Conservation (phyloP, 352 stramenopile genomes). For the Pythium pectinolyticum region DNA sequence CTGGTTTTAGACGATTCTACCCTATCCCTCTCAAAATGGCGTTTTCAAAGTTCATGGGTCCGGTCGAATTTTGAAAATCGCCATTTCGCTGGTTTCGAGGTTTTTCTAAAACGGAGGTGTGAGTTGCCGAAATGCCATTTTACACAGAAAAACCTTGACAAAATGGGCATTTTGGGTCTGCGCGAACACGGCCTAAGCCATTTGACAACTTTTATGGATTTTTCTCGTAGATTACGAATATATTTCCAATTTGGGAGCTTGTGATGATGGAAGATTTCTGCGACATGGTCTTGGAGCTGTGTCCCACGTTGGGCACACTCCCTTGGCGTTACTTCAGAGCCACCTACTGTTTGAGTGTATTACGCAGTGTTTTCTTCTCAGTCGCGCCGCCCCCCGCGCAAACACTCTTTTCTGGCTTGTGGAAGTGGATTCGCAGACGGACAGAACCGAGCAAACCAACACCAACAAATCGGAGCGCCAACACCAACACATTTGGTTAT, state of each 20-base stretch:
- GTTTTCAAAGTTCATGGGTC: no score
- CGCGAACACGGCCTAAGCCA: not conserved
- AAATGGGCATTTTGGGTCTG: no score
- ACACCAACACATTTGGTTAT: not conserved
- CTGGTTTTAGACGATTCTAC: no score
- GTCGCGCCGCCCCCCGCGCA: not conserved
- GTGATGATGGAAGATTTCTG: not conserved
- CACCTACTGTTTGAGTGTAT: not conserved
- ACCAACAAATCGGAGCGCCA: not conserved
- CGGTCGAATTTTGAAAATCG: no score
- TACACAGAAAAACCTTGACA: no score
- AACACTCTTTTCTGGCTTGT: conserved; percentile 1
- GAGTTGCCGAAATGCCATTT: no score
- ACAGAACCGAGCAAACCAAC: not conserved
- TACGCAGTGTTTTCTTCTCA: not conserved
- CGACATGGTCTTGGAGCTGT: conserved; percentile 9
- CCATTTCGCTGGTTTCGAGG: no score
- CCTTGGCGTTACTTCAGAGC: conserved; percentile 8
- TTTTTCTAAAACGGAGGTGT: no score
- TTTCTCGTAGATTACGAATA: not conserved
- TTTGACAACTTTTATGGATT: not conserved
- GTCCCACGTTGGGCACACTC: not conserved
- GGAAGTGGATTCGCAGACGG: not conserved
- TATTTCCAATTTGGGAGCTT: not conserved
- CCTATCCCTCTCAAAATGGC: no score